Percentiles rank a stretch among this genome's conserved stretches.
phyloP scores from a whole-genome alignment of 2,329 filamentous ascomycete genomes.

The Corinectria fuckeliana region DNA sequence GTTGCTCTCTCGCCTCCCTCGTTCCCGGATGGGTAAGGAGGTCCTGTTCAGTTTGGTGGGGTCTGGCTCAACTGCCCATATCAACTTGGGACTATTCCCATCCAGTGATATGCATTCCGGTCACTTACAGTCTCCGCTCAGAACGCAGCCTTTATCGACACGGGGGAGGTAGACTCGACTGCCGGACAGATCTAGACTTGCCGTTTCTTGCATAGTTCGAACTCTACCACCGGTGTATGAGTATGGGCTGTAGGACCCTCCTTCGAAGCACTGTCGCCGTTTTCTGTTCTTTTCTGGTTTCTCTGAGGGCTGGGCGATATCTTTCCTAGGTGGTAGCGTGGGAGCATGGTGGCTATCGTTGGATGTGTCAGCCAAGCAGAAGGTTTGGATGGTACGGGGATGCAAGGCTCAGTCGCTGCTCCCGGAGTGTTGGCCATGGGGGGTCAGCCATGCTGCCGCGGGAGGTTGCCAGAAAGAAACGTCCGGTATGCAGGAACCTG shows the following conservation, averaged over 20 bases:
- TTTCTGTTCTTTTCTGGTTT: not conserved
- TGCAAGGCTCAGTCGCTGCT: conserved; percentile 13
- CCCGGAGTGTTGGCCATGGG: not conserved
- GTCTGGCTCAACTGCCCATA: conserved; percentile 8
- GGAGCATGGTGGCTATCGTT: not conserved
- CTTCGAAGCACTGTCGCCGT: not conserved
- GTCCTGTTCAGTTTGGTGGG: conserved; percentile 1
- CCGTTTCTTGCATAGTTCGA: conserved; percentile 1
- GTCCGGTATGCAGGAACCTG: not conserved
- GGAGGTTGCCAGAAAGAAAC: not conserved
- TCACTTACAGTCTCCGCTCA: conserved; percentile 5
- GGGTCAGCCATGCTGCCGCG: not conserved
- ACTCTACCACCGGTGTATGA: not conserved
- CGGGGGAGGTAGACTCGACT: not conserved
- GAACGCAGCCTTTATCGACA: conserved; percentile 2
- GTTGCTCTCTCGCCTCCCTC: not conserved
- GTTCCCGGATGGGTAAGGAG: conserved; percentile 7
- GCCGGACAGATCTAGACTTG: conserved; percentile 9
- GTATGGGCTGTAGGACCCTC: conserved; percentile 5
- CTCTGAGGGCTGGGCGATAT: not conserved
- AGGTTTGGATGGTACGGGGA: not conserved
- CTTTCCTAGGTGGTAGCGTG: not conserved
- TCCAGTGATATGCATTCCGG: conserved; percentile 12
- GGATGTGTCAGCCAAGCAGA: not conserved
- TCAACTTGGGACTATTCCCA: conserved; percentile 3